phyloP scores from a whole-genome alignment of 2,329 filamentous ascomycete species.

The Esteya vermicola region DNA sequence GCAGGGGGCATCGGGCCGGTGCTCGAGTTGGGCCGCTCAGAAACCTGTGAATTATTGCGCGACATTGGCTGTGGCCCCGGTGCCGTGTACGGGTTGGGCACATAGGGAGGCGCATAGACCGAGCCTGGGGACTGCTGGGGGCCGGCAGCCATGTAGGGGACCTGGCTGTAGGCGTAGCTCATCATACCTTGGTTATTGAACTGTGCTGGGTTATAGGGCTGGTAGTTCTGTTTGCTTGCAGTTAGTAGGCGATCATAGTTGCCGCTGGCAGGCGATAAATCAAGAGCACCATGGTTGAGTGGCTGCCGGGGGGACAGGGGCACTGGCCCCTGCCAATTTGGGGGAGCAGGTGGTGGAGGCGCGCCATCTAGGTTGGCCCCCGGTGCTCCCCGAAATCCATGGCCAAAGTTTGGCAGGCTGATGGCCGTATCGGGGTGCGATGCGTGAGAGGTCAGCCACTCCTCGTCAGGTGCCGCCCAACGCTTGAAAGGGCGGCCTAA shows the following conservation, averaged over 20 bases:
- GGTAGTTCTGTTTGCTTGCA: constrained; percentile 49
- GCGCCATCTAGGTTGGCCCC: too few species aligned
- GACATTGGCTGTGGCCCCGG: constrained; percentile 59
- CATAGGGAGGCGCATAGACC: constrained; percentile 33
- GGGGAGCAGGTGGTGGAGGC: background rate
- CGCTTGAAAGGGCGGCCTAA: constrained; percentile 30
- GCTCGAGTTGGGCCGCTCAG: constrained; percentile 51
- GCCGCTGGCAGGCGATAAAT: constrained; percentile 55
- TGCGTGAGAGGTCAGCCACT: too few species aligned
- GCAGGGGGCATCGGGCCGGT: constrained; percentile 46
- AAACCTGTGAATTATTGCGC: constrained; percentile 66
- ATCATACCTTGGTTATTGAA: constrained; percentile 26
- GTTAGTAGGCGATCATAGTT: constrained; percentile 65
- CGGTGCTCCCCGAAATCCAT: too few species aligned
- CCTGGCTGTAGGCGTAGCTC: constrained; percentile 21
- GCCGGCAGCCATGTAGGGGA: constrained; percentile 21
- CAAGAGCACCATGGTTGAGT: constrained; percentile 18
- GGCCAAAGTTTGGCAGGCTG: too few species aligned
- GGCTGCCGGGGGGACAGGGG: background rate
- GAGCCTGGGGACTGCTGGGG: constrained; percentile 30
- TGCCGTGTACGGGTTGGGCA: constrained; percentile 17
- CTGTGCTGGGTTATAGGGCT: constrained; percentile 31
- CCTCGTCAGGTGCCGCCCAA: constrained; percentile 18
- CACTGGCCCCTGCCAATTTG: constrained; percentile 9
- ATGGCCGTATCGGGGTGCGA: too few species aligned